Evolutionary conservation across 1,284 basidiomycete genomes (phyloP), one percentile per base, ranked within the genome.

Genomic region (Cutaneotrichosporon dermatis): DNA sequence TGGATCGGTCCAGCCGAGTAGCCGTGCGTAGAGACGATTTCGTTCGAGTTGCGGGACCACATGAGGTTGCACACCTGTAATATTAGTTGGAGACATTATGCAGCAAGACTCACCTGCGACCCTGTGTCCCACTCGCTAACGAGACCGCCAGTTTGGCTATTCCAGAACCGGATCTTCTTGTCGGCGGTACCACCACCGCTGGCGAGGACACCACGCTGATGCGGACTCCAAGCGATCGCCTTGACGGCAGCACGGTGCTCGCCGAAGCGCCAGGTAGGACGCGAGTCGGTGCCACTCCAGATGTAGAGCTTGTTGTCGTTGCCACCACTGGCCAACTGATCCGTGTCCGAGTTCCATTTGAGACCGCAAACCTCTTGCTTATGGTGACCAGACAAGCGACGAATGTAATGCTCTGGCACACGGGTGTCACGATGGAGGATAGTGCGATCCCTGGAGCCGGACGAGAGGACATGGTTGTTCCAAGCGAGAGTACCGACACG

Each of bases 241-340:
- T 99, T 99, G 63, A 99, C 93, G 0, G 95, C 95, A 0, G 96
- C 95, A 3, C 88, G 90, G 73, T 99, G 96, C 66, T 98, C 91
- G 58, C 92, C 90, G 76, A 98, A 99, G 70, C 92, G 90, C 85
- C 89, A 93, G 12, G 97, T 79, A 1, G 94, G 94, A 34, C 83
- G 78, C 40, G 83, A 81, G 4, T 82, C 82, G 0, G 76, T 74
- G 51, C 79, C 80, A 79, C 96, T 92, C 92, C 95, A 99, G 57
- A 99, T 91, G 69, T 92, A 92, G 8, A 99, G 88, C 79, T 96
- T 95, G 80, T 99, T 99, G 79, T 99, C 96, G 77, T 99, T 99
- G 0, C 95, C 95, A 1, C 96, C 95, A 63, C 89, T 92, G 4
- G 95, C 95, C 2, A 99, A 83, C 66, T 86, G 87, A 54, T 88